Base-by-base conservation (phyloP, 2,329 filamentous ascomycete species). In the Aspergillus fischeri region DNA sequence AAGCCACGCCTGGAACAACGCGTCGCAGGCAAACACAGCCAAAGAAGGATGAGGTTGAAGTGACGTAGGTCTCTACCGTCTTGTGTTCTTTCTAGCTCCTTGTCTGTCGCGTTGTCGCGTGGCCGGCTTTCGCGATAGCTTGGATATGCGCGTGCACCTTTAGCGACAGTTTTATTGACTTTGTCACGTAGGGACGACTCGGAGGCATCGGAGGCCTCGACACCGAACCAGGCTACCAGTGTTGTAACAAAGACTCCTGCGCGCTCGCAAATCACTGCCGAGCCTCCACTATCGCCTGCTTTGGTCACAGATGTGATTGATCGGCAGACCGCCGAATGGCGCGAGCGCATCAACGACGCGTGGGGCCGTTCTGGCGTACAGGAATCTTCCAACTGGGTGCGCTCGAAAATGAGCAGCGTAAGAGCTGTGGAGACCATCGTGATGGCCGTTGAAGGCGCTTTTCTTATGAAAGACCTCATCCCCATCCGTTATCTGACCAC, bases 401-500 rank as follows among this genome's bases (percentile, higher is more conserved):
- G 89, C 71, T 80, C 83, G 54, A 85, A 84, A 70, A 83, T 94
- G 58, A 87, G 88, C 72, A 83, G 84, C 63, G 86, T 87, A 71
- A 84, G 75, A 57, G 84, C 88, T 52, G 83, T 97, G 56, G 84
- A 94, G 62, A 81, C 86, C 54, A 77, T 86, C 49, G 83, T 91
- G 63, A 77, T 88, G 48, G 74, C 83, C 20, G 83, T 92, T 63
- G 92, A 96, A 78, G 81, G 86, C 1, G 85, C 80, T 72, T 83
- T 84, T 63, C 78, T 97, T 59, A 84, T 90, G 61, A 80, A 78
- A 51, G 86, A 89, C 70, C 78, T 95, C 54, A 79, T 97, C 5
- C 83, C 89, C 27, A 83, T 88, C 70, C 82, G 83, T 65, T 90
- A 88, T 70, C 83, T 88, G 60, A 88, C 92, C 70, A 88, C 88